Evolutionary conservation across 2,329 filamentous ascomycete genomes (phyloP).

Genomic region (Botrytis squamosa): DNA sequence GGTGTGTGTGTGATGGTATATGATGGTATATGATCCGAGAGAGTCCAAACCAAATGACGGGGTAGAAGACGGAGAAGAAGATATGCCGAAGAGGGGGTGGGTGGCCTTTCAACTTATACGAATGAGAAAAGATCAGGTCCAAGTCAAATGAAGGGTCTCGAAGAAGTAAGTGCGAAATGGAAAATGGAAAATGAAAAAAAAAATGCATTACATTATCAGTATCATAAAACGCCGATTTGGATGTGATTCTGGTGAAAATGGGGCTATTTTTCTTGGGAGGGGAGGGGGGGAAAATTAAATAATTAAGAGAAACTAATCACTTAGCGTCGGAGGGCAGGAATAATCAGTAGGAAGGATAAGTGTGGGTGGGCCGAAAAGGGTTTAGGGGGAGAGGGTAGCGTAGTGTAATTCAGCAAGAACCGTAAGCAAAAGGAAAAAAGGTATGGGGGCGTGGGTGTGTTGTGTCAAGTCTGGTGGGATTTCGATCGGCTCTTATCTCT

Average conservation of each 20-base stretch:
- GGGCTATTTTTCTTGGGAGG: not conserved
- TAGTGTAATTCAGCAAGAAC: not conserved
- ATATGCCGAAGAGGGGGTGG: constrained; percentile 30
- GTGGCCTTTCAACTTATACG: constrained; percentile 30
- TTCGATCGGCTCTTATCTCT: not conserved
- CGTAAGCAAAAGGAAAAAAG: not conserved
- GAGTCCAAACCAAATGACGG: constrained; percentile 20
- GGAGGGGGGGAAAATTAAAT: not conserved
- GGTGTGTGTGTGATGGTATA: too few species aligned
- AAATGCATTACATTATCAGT: not conserved
- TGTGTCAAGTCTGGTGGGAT: constrained; percentile 2
- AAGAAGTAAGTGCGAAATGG: not conserved
- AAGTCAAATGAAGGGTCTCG: not conserved
- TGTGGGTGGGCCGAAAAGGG: not conserved
- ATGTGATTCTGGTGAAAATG: not conserved
- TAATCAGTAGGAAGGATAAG: not conserved
- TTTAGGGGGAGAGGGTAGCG: not conserved
- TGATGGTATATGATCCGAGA: not conserved
- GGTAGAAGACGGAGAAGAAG: constrained; percentile 29
- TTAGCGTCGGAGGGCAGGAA: not conserved
- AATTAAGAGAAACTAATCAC: not conserved
- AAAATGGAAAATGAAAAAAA: not conserved
- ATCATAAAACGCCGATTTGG: not conserved
- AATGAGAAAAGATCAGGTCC: not conserved
- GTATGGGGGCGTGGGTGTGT: constrained; percentile 1